Conservation (phyloP, 192 early-diverging fungal genomes). For the Piromyces sp. region DNA sequence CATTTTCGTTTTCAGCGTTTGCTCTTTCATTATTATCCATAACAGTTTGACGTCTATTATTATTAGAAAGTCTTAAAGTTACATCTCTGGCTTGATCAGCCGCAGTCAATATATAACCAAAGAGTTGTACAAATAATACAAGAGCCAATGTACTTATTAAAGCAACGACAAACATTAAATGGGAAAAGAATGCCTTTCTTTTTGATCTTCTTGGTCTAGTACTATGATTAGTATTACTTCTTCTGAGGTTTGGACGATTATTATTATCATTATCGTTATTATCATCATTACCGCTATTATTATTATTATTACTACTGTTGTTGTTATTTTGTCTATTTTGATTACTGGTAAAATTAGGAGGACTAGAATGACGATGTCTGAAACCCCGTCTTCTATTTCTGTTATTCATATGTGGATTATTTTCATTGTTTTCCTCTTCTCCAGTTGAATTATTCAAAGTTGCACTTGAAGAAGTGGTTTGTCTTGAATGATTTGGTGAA, state of each 20-base stretch:
- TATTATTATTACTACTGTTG: background rate
- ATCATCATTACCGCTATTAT: too few species aligned
- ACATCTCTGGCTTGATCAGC: background rate
- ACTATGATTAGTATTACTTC: background rate
- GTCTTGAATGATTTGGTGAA: background rate
- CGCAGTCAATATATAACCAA: background rate
- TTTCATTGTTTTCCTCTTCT: background rate
- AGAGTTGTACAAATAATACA: background rate
- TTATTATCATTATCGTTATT: too few species aligned
- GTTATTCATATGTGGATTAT: background rate
- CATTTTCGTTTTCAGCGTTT: background rate
- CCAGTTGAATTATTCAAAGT: background rate
- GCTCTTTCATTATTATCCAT: background rate
- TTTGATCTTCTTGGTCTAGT: background rate
- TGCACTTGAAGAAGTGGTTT: background rate
- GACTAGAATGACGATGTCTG: background rate
- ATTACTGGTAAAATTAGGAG: background rate
- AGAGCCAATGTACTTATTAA: background rate
- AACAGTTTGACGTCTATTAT: background rate
- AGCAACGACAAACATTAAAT: background rate
- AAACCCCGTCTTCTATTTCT: background rate
- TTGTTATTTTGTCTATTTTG: background rate
- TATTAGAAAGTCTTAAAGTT: background rate
- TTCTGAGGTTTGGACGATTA: background rate
- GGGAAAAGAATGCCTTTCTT: background rate